These are phyloP conservation scores for Magnolia changhungtana DNA, from an alignment of 164 flowering plant genomes.

Conservation along the genomic window DNA sequence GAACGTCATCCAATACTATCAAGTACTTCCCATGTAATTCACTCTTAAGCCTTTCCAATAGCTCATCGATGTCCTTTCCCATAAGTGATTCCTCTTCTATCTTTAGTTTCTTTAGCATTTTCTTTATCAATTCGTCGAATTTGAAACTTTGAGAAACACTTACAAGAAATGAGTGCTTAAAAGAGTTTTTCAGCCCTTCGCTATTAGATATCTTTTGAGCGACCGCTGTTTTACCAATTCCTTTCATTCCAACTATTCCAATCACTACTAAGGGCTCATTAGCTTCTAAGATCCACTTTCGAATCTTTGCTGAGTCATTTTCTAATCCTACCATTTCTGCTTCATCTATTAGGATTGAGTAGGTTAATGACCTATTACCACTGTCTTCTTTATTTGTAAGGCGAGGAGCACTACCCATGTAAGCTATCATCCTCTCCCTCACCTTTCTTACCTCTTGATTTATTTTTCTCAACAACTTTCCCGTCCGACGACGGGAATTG, in stretches of 20 bases:
- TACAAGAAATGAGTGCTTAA: not conserved
- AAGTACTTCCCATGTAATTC: not conserved
- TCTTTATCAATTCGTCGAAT: conserved; percentile 1
- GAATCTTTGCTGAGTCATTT: not conserved
- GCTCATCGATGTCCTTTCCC: not conserved
- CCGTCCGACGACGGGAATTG: not conserved
- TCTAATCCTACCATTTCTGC: not conserved
- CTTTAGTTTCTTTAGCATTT: not conserved
- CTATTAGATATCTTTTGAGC: not conserved
- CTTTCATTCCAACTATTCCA: not conserved
- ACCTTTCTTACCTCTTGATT: not conserved
- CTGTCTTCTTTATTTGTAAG: not conserved
- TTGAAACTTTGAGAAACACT: not conserved
- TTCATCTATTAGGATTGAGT: not conserved
- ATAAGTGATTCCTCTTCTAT: not conserved
- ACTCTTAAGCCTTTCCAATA: not conserved
- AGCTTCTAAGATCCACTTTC: not conserved
- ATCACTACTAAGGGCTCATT: not conserved
- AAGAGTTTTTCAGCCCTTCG: not conserved
- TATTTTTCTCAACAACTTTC: not conserved
- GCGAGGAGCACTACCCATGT: not conserved
- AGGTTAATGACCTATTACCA: not conserved
- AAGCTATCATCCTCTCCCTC: not conserved
- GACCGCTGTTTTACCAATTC: not conserved
- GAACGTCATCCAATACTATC: not conserved